Percentiles rank a stretch among this genome's conserved stretches.
These are phyloP conservation scores for Punica granatum DNA, from an alignment of 345 rosid genomes.

Conservation along the genomic window DNA sequence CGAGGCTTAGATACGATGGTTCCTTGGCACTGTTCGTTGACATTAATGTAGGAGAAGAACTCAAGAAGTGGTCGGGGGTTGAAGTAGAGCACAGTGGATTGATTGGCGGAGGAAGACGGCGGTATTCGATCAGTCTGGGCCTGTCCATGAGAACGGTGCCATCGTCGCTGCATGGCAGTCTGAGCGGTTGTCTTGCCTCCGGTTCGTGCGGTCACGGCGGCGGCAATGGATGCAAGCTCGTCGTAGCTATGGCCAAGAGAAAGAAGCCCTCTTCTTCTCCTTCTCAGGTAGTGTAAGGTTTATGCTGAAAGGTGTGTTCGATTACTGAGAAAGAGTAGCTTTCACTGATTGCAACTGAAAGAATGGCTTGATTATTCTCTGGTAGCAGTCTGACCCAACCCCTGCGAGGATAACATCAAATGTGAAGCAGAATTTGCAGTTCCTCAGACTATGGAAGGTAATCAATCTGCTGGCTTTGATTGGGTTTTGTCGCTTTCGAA, in stretches of 20 bases:
- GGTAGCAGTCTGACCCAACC: constrained; percentile 51
- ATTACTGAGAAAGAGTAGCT: neutral
- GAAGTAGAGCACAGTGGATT: neutral
- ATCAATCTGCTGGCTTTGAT: neutral
- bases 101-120: neutral
- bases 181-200: neutral
- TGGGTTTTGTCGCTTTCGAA: neutral
- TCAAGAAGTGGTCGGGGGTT: neutral
- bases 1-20: neutral
- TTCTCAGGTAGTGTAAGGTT: neutral
- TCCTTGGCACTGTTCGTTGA: neutral
- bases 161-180: neutral
- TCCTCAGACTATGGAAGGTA: constrained; percentile 77
- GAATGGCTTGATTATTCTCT: neutral
- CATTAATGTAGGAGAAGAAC: neutral
- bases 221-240: constrained; percentile 1
- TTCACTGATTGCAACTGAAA: neutral
- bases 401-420: constrained; percentile 88
- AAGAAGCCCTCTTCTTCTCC: constrained; percentile 11
- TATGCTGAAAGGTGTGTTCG: neutral
- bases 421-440: constrained; percentile 81
- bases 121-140: neutral
- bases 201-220: neutral
- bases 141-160: neutral
- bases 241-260: constrained; percentile 13